Evolutionary conservation across 176 grass and related monocot species (phyloP).

Genomic region (Carex pumila): DNA sequence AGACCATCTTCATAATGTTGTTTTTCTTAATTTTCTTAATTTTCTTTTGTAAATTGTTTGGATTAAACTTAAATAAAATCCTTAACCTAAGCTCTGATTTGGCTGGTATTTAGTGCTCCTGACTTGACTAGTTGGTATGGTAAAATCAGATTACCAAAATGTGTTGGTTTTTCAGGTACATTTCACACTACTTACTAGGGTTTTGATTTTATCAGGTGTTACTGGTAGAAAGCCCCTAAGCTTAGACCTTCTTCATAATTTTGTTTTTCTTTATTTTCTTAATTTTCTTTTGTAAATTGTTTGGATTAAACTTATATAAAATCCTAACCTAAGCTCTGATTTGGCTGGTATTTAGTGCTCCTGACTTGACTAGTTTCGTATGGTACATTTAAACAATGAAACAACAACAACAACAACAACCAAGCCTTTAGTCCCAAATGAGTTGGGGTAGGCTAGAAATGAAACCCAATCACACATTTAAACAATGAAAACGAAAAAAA

Average conservation of each 20-base stretch:
- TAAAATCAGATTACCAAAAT: conserved; percentile 80
- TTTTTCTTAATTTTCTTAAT: background rate
- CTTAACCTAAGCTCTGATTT: background rate
- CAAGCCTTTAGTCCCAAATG: too few species aligned
- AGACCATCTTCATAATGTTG: too few species aligned
- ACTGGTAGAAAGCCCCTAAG: background rate
- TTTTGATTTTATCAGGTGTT: background rate
- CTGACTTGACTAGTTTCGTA: background rate
- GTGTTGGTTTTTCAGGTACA: conserved; percentile 89
- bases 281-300: background rate
- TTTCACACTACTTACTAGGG: background rate
- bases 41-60: background rate
- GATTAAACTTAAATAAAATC: background rate
- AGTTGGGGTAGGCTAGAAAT: too few species aligned
- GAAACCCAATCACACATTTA: too few species aligned
- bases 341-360: background rate
- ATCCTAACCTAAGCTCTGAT: background rate
- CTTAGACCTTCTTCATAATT: too few species aligned
- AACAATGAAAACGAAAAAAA: background rate
- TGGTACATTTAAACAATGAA: background rate
- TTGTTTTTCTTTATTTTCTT: background rate
- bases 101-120: background rate
- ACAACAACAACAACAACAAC: too few species aligned
- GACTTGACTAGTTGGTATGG: background rate
- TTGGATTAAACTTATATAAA: background rate